Percentiles rank a stretch among this genome's conserved stretches.
Conservation (phyloP, 305 asterid genomes). For the Plantago coronopus region DNA sequence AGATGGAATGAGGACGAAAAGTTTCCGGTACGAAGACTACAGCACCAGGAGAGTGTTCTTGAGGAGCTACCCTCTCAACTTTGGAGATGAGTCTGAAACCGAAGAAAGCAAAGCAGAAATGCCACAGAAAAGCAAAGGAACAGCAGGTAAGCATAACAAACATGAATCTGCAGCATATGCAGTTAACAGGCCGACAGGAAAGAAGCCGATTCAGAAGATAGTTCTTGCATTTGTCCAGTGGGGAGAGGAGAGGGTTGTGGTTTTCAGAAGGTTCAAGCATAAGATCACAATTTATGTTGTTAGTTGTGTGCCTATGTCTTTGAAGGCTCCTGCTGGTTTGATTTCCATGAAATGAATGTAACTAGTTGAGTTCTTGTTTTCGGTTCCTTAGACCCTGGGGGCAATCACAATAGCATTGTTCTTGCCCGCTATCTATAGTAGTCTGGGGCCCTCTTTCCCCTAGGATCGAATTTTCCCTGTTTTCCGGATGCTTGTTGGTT, state of each 20-base stretch:
- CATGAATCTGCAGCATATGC: slow-evolving; percentile 29
- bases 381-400: too few relatives aligned
- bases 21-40: slow-evolving; percentile 76
- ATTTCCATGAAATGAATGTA: slow-evolving; percentile 43
- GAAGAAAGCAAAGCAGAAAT: slow-evolving; percentile 30
- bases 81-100: slow-evolving; percentile 36
- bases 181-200: slow-evolving; percentile 21
- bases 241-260: slow-evolving; percentile 59
- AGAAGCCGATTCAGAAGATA: slow-evolving; percentile 47
- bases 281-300: slow-evolving; percentile 61
- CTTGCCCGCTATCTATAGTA: too few relatives aligned
- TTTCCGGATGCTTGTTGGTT: slow-evolving; percentile 7
- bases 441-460: too few relatives aligned
- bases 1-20: slow-evolving; percentile 48
- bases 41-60: slow-evolving; percentile 72
- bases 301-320: slow-evolving; percentile 56
- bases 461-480: too few relatives aligned
- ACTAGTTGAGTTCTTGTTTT: slow-evolving; percentile 19
- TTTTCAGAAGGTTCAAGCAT: slow-evolving; percentile 67
- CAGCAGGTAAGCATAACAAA: slow-evolving; percentile 20
- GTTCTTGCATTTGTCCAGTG: slow-evolving; percentile 53
- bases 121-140: slow-evolving; percentile 23
- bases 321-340: slow-evolving; percentile 48
- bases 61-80: slow-evolving; percentile 86
- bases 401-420: too few relatives aligned